These are phyloP conservation scores for Chytridiales sp. DNA, from an alignment of 371 early-diverging fungal genomes.

Conservation along the genomic window DNA sequence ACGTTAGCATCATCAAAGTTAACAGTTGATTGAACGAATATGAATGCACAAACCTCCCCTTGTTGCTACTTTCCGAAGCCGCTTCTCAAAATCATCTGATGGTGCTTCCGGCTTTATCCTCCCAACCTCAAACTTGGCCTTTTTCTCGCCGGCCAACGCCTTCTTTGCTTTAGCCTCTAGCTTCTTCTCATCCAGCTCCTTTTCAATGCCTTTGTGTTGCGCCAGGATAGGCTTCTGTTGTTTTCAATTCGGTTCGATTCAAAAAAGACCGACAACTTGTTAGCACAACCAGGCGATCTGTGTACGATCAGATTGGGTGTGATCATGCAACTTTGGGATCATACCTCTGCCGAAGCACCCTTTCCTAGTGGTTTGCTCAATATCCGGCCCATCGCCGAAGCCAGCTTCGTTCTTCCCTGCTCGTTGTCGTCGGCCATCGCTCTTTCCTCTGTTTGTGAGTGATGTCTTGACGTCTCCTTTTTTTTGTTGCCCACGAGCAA, in stretches of 20 bases:
- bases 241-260: not conserved
- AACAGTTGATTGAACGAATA: not conserved
- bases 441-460: too few species aligned
- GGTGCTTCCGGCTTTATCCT: conserved; percentile 64
- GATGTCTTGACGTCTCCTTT: too few species aligned
- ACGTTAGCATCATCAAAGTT: not conserved
- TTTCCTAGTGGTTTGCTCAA: conserved; percentile 57
- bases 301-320: too few species aligned
- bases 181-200: conserved; percentile 72
- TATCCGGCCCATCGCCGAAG: conserved; percentile 66
- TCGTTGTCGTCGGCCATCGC: conserved; percentile 12
- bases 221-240: conserved; percentile 68
- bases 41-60: conserved; percentile 65
- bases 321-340: conserved; percentile 20
- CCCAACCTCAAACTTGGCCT: conserved; percentile 59
- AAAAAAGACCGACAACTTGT: too few species aligned
- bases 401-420: conserved; percentile 21
- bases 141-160: conserved; percentile 64
- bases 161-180: conserved; percentile 75
- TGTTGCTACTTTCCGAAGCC: conserved; percentile 78
- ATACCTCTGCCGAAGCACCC: conserved; percentile 38
- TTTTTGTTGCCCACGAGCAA: too few species aligned
- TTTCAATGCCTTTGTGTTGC: conserved; percentile 67
- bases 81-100: conserved; percentile 72
- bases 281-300: too few species aligned